Evolutionary conservation across 2,329 filamentous ascomycete genomes (phyloP).

Genomic region (Phialophora macrospora): DNA sequence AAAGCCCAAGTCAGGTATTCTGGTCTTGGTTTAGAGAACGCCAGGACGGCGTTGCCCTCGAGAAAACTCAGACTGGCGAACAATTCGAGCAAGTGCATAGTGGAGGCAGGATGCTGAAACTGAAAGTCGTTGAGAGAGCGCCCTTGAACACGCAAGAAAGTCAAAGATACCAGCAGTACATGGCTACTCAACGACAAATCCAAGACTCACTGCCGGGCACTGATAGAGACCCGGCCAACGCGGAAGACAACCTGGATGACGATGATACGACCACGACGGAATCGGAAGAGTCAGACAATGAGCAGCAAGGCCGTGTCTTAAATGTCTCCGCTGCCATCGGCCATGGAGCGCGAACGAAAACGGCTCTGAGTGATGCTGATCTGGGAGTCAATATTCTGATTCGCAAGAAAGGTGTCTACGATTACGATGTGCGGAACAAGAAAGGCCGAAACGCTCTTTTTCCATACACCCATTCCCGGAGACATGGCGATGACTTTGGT

Average conservation of each 20-base stretch:
- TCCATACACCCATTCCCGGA: constrained; percentile 78
- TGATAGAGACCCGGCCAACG: constrained; percentile 48
- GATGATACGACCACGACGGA: constrained; percentile 84
- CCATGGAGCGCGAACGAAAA: constrained; percentile 82
- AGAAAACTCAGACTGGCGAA: constrained; percentile 61
- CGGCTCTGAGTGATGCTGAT: constrained; percentile 85
- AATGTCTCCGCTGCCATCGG: constrained; percentile 86
- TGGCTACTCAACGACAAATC: constrained; percentile 84
- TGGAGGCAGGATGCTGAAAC: constrained; percentile 64
- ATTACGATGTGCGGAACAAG: constrained; percentile 89
- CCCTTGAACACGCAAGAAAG: constrained; percentile 77
- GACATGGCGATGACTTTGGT: constrained; percentile 86
- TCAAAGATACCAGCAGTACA: constrained; percentile 84
- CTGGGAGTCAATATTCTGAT: constrained; percentile 89
- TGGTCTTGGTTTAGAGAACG: constrained; percentile 80
- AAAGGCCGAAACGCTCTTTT: constrained; percentile 93
- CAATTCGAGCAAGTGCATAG: constrained; percentile 70
- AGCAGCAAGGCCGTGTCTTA: constrained; percentile 88
- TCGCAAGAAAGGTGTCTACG: constrained; percentile 86
- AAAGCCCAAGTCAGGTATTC: constrained; percentile 66
- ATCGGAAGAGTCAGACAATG: constrained; percentile 85
- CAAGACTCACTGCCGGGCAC: constrained; percentile 79
- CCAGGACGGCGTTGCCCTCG: constrained; percentile 65
- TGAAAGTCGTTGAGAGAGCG: constrained; percentile 66
- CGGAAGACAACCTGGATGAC: constrained; percentile 77